Evolutionary conservation across 805 yeast species (phyloP).

Genomic region (Spathaspora girioi): DNA sequence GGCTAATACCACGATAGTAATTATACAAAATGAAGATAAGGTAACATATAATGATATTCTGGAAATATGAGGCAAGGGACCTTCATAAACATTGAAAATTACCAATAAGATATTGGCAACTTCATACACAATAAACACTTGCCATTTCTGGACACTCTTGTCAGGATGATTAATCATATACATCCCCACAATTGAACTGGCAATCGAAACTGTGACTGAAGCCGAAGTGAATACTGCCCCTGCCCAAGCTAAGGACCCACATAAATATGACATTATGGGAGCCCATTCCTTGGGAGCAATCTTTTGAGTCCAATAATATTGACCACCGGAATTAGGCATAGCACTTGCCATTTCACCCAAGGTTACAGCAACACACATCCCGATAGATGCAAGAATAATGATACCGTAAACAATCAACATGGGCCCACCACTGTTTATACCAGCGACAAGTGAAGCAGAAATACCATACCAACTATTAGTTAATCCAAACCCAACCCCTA

Average conservation of each 20-base stretch:
- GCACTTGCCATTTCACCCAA: constrained; percentile 53
- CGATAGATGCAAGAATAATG: constrained; percentile 45
- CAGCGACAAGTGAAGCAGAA: constrained; percentile 51
- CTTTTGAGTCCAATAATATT: constrained; percentile 55
- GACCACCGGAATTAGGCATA: constrained; percentile 58
- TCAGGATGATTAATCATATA: constrained; percentile 36
- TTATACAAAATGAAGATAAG: constrained; percentile 47
- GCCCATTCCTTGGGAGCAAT: constrained; percentile 49
- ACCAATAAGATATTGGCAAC: constrained; percentile 39
- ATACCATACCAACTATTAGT: constrained; percentile 64
- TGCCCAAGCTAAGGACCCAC: constrained; percentile 63
- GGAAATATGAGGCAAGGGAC: constrained; percentile 49
- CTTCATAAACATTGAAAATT: constrained; percentile 49
- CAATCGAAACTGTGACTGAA: constrained; percentile 53
- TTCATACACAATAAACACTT: constrained; percentile 50
- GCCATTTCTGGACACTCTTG: constrained; percentile 46
- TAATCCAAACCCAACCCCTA: constrained; percentile 59
- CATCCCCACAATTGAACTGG: constrained; percentile 51
- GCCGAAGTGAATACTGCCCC: constrained; percentile 63
- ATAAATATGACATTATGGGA: constrained; percentile 49
- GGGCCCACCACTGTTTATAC: constrained; percentile 58
- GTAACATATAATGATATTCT: constrained; percentile 50
- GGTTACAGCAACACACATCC: constrained; percentile 46
- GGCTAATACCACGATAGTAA: constrained; percentile 51
- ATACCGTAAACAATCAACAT: constrained; percentile 55